Evolutionary conservation across 345 rosid genomes (phyloP), one percentile per base, ranked within the genome.

Genomic region (Bretschneidera sinensis): DNA sequence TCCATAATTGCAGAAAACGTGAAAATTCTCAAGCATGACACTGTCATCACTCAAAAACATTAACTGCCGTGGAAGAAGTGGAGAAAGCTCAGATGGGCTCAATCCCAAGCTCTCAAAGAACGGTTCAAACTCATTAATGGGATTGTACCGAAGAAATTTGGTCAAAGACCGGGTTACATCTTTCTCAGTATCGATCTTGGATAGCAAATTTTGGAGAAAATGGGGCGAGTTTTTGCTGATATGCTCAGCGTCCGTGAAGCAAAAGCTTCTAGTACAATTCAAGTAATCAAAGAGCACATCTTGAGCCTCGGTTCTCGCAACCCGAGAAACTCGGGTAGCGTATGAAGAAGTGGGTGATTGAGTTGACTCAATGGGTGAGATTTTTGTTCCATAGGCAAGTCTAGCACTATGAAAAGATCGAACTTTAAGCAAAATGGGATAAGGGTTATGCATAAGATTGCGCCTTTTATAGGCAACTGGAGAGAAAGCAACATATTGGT

Each of bases 51-150:
- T 76, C 65, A 85, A 61, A 76, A 64, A 85, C 57, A 83, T 78
- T 68, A 79, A 67, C 7, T 74, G 50, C 56, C 54, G 71, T 0
- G 90, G 96, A 69, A 82, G 80, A 72, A 86, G 68, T 11, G 65
- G 23, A 10, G 59, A 72, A 17, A 73, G 43, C 73, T 85, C 87
- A 0, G 68, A 65, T 0, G 83, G 81, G 56, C 54, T 64, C 83
- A 91, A 60, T 25, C 98, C 96, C 63, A 91, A 70, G 51, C 98
- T 91, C 85, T 91, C 96, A 51, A 91, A 79, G 53, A 91, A 88
- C 0, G 95, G 95, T 24, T 91, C 98, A 58, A 83, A 88, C 76
- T 88, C 98, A 35, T 88, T 86, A 8, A 91, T 81, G 5, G 95
- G 96, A 75, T 85, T 74, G 71, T 83, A 91, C 73, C 89, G 71